Conservation (phyloP, 2,329 filamentous ascomycete species). For the Alternaria novae-zelandiae region DNA sequence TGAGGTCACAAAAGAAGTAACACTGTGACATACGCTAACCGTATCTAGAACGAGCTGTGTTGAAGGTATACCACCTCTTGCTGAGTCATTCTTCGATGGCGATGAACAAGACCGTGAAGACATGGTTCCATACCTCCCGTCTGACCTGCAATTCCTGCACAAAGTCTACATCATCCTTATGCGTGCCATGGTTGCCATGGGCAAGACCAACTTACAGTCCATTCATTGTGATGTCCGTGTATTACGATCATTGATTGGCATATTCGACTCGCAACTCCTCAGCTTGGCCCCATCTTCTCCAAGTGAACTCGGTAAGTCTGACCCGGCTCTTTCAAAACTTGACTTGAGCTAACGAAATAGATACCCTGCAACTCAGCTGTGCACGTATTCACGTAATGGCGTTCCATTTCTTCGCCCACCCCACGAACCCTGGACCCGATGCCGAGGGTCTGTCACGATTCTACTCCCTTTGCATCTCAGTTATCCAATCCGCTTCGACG, state of each 20-base stretch:
- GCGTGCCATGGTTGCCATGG: constrained; percentile 43
- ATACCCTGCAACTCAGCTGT: constrained; percentile 43
- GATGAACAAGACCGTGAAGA: constrained; percentile 43
- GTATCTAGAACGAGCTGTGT: constrained; percentile 36
- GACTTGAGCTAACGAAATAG: constrained; percentile 26
- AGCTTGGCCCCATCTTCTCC: constrained; percentile 37
- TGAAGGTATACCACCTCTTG: constrained; percentile 45
- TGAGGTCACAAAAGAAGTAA: constrained; percentile 11
- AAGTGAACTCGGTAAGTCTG: constrained; percentile 39
- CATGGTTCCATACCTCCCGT: constrained; percentile 38
- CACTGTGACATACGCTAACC: constrained; percentile 14
- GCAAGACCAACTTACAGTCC: constrained; percentile 41
- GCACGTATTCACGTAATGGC: constrained; percentile 44
- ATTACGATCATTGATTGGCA: constrained; percentile 42
- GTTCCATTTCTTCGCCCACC: constrained; percentile 47
- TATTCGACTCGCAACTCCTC: constrained; percentile 45
- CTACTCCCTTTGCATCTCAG: constrained; percentile 43
- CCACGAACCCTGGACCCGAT: constrained; percentile 33
- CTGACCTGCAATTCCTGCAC: constrained; percentile 42
- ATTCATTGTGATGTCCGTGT: constrained; percentile 38
- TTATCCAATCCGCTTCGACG: constrained; percentile 32
- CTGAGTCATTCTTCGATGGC: constrained; percentile 43
- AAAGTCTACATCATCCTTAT: constrained; percentile 43
- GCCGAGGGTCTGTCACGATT: constrained; percentile 37
- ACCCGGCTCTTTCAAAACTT: neutral